Evolutionary conservation across 2,329 filamentous ascomycete genomes (phyloP).

Genomic region (Neofusicoccum umdonicola): DNA sequence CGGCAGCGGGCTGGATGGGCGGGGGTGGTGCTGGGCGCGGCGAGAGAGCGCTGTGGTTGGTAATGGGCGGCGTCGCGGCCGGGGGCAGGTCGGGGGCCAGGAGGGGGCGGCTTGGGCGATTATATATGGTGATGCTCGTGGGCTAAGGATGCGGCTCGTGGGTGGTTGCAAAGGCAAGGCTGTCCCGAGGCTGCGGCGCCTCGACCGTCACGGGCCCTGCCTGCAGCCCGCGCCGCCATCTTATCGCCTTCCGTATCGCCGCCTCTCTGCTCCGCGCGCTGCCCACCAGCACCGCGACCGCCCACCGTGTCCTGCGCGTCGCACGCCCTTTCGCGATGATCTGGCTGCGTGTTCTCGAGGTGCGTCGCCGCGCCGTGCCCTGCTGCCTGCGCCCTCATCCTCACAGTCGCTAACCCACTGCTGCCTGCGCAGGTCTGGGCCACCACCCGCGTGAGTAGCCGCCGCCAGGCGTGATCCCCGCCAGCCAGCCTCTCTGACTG

Average conservation of each 20-base stretch:
- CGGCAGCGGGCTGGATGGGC: background rate
- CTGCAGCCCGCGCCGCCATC: background rate
- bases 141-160: slow-evolving; percentile 12
- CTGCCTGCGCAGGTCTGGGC: slow-evolving; percentile 34
- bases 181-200: slow-evolving; percentile 10
- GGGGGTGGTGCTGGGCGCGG: background rate
- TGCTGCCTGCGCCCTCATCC: slow-evolving; percentile 14
- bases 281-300: background rate
- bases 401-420: slow-evolving; percentile 24
- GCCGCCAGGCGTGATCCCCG: background rate
- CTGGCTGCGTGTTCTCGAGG: slow-evolving; percentile 12
- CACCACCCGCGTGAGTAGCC: slow-evolving; percentile 32
- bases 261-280: background rate
- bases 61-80: background rate
- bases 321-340: background rate
- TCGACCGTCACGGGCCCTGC: background rate
- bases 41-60: background rate
- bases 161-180: slow-evolving; percentile 12
- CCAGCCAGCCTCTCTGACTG: slow-evolving; percentile 11
- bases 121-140: background rate
- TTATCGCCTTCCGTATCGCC: slow-evolving; percentile 7
- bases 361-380: slow-evolving; percentile 8
- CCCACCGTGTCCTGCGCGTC: too few relatives aligned
- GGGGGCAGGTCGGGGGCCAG: background rate
- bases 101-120: background rate